Percentiles rank a stretch among this genome's conserved stretches.
Conservation (phyloP, 768 basidiomycete species). For the Leucosporidium creatinivorum region DNA sequence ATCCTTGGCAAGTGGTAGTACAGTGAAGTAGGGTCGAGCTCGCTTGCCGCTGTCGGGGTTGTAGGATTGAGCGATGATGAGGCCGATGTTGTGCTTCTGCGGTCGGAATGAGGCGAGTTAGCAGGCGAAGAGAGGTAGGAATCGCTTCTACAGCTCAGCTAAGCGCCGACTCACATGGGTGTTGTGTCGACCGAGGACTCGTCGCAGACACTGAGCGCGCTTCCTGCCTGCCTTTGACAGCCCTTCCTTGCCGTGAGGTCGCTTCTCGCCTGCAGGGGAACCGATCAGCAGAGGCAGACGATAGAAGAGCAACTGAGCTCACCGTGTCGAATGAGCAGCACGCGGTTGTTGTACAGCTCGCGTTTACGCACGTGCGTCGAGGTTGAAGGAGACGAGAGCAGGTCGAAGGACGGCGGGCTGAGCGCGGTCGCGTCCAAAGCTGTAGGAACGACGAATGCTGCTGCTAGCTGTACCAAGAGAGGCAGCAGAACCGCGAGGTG, state of each 20-base stretch:
- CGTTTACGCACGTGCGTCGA: too few relatives aligned
- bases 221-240: conserved; percentile 18
- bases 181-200: not conserved
- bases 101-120: too few relatives aligned
- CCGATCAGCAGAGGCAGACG: too few relatives aligned
- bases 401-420: too few relatives aligned
- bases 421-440: too few relatives aligned
- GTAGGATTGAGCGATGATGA: conserved; percentile 29
- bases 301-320: not conserved
- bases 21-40: conserved; percentile 25
- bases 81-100: conserved; percentile 18
- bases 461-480: too few relatives aligned
- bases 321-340: conserved; percentile 30
- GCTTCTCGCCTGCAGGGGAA: conserved; percentile 12
- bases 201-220: conserved; percentile 27
- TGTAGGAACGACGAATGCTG: too few relatives aligned
- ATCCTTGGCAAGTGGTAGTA: conserved; percentile 21
- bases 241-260: not conserved
- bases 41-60: conserved; percentile 13
- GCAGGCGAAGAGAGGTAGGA: too few relatives aligned
- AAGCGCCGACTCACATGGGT: too few relatives aligned
- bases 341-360: conserved; percentile 14
- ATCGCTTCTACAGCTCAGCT: too few relatives aligned
- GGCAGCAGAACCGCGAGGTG: too few relatives aligned
- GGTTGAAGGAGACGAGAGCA: too few relatives aligned